These are phyloP conservation scores for Verticillium klebahnii DNA, from an alignment of 2,329 filamentous ascomycete species.

Conservation along the genomic window DNA sequence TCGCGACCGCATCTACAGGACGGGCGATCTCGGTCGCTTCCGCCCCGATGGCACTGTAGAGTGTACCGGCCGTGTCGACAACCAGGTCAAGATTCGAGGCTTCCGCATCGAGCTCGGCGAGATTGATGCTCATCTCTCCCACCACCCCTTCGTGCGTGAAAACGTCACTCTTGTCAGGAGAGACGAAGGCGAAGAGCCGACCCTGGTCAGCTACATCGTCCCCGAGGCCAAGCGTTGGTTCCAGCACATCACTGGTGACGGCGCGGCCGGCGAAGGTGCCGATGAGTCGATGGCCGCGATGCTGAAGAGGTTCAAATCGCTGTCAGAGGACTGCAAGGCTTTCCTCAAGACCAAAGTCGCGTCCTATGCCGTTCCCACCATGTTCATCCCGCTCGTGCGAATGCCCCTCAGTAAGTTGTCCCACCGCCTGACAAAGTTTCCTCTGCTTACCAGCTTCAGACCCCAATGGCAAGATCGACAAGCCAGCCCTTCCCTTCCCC, in stretches of 20 bases:
- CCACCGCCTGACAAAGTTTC: neutral
- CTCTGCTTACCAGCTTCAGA: constrained; percentile 38
- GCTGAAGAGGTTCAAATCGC: constrained; percentile 32
- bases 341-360: constrained; percentile 8
- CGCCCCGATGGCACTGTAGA: constrained; percentile 67
- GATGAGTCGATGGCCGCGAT: constrained; percentile 16
- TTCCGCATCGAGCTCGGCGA: constrained; percentile 94
- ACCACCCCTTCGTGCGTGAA: constrained; percentile 72
- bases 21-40: constrained; percentile 80
- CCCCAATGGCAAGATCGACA: constrained; percentile 78
- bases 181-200: constrained; percentile 80
- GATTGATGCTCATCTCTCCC: constrained; percentile 78
- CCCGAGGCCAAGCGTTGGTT: constrained; percentile 48
- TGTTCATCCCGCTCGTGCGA: constrained; percentile 24
- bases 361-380: constrained; percentile 36
- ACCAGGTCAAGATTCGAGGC: constrained; percentile 92
- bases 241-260: neutral
- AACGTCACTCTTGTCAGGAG: constrained; percentile 81
- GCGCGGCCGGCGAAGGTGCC: constrained; percentile 3
- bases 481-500: constrained; percentile 73
- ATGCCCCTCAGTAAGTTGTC: constrained; percentile 14
- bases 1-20: constrained; percentile 80
- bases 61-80: constrained; percentile 75
- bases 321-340: constrained; percentile 30
- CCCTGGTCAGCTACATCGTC: constrained; percentile 84